Percentiles rank a stretch among this genome's conserved stretches.
These are phyloP conservation scores for Fragaria nilgerrensis DNA, from an alignment of 306 rosid species.

Conservation along the genomic window DNA sequence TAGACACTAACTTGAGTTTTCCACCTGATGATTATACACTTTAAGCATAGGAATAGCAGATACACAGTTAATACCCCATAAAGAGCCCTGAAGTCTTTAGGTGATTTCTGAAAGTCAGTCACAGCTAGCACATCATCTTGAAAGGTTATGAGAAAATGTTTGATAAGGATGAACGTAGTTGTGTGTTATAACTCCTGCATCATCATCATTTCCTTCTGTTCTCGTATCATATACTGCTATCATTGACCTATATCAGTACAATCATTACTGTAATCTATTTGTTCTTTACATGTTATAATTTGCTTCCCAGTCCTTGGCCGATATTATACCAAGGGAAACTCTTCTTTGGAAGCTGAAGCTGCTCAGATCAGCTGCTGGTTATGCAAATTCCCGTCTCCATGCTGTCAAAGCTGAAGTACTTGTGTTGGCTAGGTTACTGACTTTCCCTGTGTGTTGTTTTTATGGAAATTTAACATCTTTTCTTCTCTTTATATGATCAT, in stretches of 20 bases:
- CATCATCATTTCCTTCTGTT: neutral
- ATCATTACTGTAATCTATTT: too few species aligned
- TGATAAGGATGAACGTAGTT: neutral
- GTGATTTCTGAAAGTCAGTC: neutral
- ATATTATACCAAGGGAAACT: constrained; percentile 70
- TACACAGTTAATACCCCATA: neutral
- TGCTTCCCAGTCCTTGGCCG: constrained; percentile 52
- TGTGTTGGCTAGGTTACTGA: constrained; percentile 78
- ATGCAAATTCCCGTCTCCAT: constrained; percentile 91
- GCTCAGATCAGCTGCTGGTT: constrained; percentile 83
- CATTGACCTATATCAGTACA: neutral
- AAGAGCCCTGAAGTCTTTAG: neutral
- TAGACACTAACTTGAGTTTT: neutral
- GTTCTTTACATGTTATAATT: neutral
- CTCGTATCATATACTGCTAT: neutral
- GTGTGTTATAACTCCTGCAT: neutral
- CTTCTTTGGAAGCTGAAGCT: constrained; percentile 96
- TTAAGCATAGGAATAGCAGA: neutral
- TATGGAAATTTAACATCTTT: neutral
- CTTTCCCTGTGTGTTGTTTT: neutral
- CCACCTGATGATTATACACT: neutral
- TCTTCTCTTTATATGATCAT: neutral
- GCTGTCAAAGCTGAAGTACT: constrained; percentile 96
- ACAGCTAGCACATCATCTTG: neutral
- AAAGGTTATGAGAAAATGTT: neutral